These are phyloP conservation scores for Gossypium herbaceum DNA, from an alignment of 345 rosid genomes.

Conservation along the genomic window DNA sequence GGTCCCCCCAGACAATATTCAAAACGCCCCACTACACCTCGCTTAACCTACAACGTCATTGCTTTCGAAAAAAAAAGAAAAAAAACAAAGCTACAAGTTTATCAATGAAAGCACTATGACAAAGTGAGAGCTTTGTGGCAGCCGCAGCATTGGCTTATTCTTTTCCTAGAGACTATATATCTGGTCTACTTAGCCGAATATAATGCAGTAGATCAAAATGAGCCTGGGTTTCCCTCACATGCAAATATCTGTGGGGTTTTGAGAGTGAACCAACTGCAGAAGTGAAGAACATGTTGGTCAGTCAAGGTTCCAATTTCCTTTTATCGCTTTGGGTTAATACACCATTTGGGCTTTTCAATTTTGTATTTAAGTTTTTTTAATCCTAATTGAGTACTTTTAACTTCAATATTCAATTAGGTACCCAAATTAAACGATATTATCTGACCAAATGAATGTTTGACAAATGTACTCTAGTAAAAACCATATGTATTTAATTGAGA, in stretches of 20 bases:
- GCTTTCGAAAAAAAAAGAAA: too few species aligned
- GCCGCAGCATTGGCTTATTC: neutral
- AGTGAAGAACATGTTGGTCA: neutral
- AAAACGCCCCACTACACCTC: neutral
- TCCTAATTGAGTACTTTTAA: too few species aligned
- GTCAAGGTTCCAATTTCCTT: neutral
- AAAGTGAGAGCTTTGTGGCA: neutral
- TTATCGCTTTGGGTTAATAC: neutral
- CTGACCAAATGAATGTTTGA: too few species aligned
- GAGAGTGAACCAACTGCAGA: too few species aligned
- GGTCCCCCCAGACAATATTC: slow-evolving; percentile 12
- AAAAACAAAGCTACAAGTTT: neutral
- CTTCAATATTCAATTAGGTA: too few species aligned
- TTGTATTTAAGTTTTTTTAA: too few species aligned
- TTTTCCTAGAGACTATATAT: neutral
- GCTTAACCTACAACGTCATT: neutral
- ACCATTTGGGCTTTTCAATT: too few species aligned
- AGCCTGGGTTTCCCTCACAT: neutral
- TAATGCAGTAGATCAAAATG: neutral
- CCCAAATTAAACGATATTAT: too few species aligned
- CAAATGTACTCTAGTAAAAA: too few species aligned
- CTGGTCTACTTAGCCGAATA: neutral
- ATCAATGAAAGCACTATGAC: slow-evolving; percentile 9
- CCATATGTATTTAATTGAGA: too few species aligned
- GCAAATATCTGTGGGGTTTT: too few species aligned